Conservation (phyloP, 2,329 filamentous ascomycete genomes). For the Sclerotinia spermophila region DNA sequence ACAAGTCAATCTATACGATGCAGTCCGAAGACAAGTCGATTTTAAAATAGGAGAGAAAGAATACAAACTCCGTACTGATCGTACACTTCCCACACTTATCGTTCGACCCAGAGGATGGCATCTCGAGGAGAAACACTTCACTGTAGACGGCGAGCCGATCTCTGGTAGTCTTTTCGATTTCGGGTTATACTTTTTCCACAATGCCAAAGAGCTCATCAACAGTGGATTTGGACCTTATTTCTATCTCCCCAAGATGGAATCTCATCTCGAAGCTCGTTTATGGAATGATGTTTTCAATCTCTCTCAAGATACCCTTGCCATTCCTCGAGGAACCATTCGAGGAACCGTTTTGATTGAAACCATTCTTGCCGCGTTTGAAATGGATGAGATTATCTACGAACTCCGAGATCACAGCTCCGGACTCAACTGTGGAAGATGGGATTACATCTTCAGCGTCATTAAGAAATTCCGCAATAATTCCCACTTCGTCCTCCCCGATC, state of each 20-base stretch:
- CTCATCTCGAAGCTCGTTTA: constrained; percentile 89
- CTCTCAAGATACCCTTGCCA: constrained; percentile 85
- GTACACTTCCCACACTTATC: constrained; percentile 82
- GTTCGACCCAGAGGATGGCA: constrained; percentile 96
- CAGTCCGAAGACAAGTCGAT: constrained; percentile 87
- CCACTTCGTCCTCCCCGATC: constrained; percentile 89
- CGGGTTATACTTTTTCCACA: constrained; percentile 99
- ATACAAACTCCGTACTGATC: constrained; percentile 94
- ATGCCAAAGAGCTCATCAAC: constrained; percentile 81
- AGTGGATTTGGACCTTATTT: constrained; percentile 91
- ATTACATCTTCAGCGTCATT: constrained; percentile 99
- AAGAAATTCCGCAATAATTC: constrained; percentile 98
- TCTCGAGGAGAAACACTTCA: constrained; percentile 96
- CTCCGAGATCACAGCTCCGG: constrained; percentile 93
- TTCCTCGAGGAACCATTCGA: constrained; percentile 87
- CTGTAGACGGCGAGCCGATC: constrained; percentile 90
- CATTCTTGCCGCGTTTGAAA: constrained; percentile 96
- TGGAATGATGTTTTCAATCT: constrained; percentile 99
- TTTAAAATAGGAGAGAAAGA: constrained; percentile 95
- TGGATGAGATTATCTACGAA: constrained; percentile 99
- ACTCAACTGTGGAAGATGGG: constrained; percentile 97
- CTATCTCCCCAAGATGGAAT: constrained; percentile 98
- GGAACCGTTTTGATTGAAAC: constrained; percentile 97
- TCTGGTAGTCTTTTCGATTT: constrained; percentile 94
- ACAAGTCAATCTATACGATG: constrained; percentile 96